phyloP scores from a whole-genome alignment of 2,329 filamentous ascomycete species.

The Ceratocystis cubensis region DNA sequence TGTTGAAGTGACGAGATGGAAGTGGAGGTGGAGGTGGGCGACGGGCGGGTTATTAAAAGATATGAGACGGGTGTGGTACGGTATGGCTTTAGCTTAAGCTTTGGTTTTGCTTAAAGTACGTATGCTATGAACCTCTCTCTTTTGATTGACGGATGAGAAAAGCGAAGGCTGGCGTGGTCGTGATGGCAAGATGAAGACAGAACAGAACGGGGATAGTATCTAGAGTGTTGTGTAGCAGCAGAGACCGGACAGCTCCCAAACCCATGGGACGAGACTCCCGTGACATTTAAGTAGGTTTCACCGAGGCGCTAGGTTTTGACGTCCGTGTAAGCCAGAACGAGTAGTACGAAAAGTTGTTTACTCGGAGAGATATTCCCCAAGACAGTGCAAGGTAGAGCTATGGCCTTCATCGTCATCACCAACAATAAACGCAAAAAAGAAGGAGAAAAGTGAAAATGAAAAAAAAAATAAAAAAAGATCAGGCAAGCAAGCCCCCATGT shows the following conservation, averaged over 20 bases:
- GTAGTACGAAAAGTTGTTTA: conserved; percentile 6
- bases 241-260: conserved; percentile 1
- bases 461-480: not conserved
- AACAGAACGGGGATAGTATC: not conserved
- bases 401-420: conserved; percentile 7
- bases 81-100: too few relatives aligned
- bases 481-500: not conserved
- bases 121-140: too few relatives aligned
- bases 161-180: not conserved
- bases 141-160: not conserved
- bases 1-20: not conserved
- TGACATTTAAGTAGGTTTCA: conserved; percentile 6
- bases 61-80: not conserved
- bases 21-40: not conserved
- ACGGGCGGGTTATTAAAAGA: not conserved
- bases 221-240: not conserved
- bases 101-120: too few relatives aligned
- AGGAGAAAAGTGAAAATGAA: not conserved
- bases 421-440: not conserved
- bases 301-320: not conserved
- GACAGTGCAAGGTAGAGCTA: not conserved
- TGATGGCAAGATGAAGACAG: not conserved
- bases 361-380: conserved; percentile 3
- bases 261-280: not conserved
- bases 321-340: conserved; percentile 9